Conservation (phyloP, 768 basidiomycete species). For the Leccinum disarticulatum region DNA sequence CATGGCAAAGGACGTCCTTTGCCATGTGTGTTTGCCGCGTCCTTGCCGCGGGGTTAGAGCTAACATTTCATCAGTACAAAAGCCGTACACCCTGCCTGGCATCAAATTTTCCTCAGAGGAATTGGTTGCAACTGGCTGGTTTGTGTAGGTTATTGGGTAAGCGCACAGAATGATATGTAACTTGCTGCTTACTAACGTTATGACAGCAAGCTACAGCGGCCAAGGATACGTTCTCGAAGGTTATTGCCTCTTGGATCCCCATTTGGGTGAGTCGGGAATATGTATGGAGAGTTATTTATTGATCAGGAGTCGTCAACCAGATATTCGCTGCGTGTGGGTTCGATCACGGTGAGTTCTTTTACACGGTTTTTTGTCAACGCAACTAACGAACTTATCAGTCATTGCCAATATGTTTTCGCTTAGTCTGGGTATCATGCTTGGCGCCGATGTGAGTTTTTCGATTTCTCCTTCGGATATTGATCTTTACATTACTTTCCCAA, state of each 20-base stretch:
- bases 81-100: constrained; percentile 63
- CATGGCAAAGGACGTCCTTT: no score
- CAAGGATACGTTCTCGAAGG: constrained; percentile 67
- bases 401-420: constrained; percentile 78
- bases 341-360: constrained; percentile 56
- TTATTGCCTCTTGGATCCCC: constrained; percentile 68
- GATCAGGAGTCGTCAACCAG: constrained; percentile 28
- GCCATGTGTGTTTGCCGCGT: constrained; percentile 47
- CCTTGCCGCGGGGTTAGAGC: neutral
- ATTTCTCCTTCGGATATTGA: constrained; percentile 1
- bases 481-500: neutral
- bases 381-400: constrained; percentile 36
- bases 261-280: constrained; percentile 54
- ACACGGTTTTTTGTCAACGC: neutral
- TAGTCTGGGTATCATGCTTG: constrained; percentile 68
- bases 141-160: constrained; percentile 69
- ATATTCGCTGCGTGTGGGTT: constrained; percentile 69
- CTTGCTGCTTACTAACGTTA: constrained; percentile 3
- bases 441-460: constrained; percentile 50
- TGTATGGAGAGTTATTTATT: neutral
- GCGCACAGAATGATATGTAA: constrained; percentile 22
- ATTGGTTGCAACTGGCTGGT: constrained; percentile 81
- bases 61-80: constrained; percentile 46
- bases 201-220: constrained; percentile 67
- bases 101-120: constrained; percentile 73